These are phyloP conservation scores for Kitagawia praeruptora DNA, from an alignment of 129 eudicot genomes.

Conservation along the genomic window DNA sequence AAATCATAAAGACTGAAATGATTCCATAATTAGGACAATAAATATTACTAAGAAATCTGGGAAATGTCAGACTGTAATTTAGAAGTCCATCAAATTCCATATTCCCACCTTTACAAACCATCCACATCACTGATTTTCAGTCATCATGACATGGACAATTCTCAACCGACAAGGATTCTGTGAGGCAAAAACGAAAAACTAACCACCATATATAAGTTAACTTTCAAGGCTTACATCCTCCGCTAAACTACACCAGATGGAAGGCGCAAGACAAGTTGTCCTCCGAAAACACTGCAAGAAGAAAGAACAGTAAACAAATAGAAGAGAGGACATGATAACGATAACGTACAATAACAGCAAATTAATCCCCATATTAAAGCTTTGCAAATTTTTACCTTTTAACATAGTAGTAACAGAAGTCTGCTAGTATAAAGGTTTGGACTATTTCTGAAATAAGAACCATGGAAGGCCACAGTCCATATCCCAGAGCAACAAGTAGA, in stretches of 20 bases:
- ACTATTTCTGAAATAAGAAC: constrained; percentile 54
- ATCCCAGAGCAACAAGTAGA: constrained; percentile 69
- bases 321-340: neutral
- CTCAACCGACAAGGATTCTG: neutral
- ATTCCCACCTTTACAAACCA: constrained; percentile 15
- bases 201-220: neutral
- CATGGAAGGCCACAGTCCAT: constrained; percentile 80
- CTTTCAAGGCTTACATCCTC: neutral
- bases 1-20: neutral
- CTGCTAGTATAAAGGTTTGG: constrained; percentile 57
- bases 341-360: neutral
- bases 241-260: constrained; percentile 79
- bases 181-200: neutral
- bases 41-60: neutral
- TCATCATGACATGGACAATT: neutral
- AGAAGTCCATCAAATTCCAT: neutral
- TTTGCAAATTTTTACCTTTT: neutral
- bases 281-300: constrained; percentile 69
- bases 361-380: neutral
- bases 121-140: constrained; percentile 14
- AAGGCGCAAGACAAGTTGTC: constrained; percentile 72
- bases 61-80: constrained; percentile 3
- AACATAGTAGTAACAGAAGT: constrained; percentile 34
- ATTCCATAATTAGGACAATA: neutral
- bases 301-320: neutral